Percentiles rank a stretch among this genome's conserved stretches.
phyloP scores from a whole-genome alignment of 2,329 filamentous ascomycete genomes.

The Fonsecaea multimorphosa region DNA sequence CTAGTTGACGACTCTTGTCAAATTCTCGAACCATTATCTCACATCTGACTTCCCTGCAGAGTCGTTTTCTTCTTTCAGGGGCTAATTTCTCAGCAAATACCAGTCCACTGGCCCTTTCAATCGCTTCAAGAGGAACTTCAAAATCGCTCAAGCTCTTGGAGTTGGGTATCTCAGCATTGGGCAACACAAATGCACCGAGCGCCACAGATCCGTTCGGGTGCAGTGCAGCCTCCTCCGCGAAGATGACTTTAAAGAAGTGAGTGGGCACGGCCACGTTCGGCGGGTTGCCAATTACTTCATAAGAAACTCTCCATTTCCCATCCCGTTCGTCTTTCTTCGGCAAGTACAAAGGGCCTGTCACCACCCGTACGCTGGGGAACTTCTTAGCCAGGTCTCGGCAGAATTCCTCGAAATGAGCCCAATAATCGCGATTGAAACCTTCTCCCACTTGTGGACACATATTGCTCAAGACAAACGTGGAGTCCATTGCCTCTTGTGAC shows the following conservation, averaged over 20 bases:
- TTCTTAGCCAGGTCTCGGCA: slow-evolving; percentile 79
- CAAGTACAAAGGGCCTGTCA: slow-evolving; percentile 92
- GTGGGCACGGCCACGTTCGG: slow-evolving; percentile 95
- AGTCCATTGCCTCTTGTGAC: slow-evolving; percentile 92
- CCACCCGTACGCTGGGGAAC: slow-evolving; percentile 87
- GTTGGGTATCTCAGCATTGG: slow-evolving; percentile 88
- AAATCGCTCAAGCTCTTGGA: slow-evolving; percentile 87
- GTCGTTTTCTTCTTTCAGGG: slow-evolving; percentile 70
- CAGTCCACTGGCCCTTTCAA: slow-evolving; percentile 89
- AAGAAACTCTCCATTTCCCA: slow-evolving; percentile 92
- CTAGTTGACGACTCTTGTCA: slow-evolving; percentile 62
- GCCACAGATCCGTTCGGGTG: slow-evolving; percentile 72
- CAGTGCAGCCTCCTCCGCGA: slow-evolving; percentile 80
- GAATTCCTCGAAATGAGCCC: slow-evolving; percentile 98
- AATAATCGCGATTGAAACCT: slow-evolving; percentile 99
- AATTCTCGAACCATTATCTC: slow-evolving; percentile 83
- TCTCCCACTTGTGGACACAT: slow-evolving; percentile 99
- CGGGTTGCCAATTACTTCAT: slow-evolving; percentile 93
- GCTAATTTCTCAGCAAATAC: slow-evolving; percentile 88
- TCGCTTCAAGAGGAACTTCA: slow-evolving; percentile 89
- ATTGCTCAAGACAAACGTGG: slow-evolving; percentile 90
- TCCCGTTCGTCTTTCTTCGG: slow-evolving; percentile 80
- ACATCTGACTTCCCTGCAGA: slow-evolving; percentile 88
- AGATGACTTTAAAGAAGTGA: slow-evolving; percentile 99
- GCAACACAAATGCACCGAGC: slow-evolving; percentile 91